Evolutionary conservation across 768 basidiomycete genomes (phyloP), one percentile per base, ranked within the genome.

Genomic region (Holtermanniella nyarrowii): DNA sequence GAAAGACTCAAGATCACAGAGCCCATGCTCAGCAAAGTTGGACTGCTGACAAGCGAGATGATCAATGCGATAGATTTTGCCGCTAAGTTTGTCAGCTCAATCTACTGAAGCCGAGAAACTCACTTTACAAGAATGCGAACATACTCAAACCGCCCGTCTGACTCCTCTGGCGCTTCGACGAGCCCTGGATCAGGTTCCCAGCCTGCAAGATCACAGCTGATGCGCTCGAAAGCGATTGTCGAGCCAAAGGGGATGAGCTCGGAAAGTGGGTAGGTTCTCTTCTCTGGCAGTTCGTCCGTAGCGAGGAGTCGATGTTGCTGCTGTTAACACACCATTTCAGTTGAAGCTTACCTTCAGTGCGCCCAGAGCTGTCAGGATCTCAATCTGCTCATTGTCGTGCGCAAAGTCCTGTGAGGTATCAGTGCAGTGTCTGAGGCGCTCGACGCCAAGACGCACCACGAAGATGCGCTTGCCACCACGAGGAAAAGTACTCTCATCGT

Each of bases 381-480:
- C 82, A 39, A 85, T 74, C 80, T 91, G 85, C 63, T 84, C 76
- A 66, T 88, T 86, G 65, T 89, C 87, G 65, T 90, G 87, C 5
- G 84, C 80, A 68, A 90, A 88, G 71, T 90, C 87, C 66, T 68
- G 43, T 78, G 81, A 60, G 85, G 62, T 4, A 18, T 25, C 74
- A 74, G 53, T 79, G 78, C 31, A 37, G 7, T 7, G 31, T 37
- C 31, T 37, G 31, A 37, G 16, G 16, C 31, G 31, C 16, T 7
- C 16, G 23, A 4, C 3, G 25, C 2, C 18, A 4, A 5, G 12
- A 61, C 66, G 44, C 18, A 68, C 66, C n/a, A 66, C 58, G 48
- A 66, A 66, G 14, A 69, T 18, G 25, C 59, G 40, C 42, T 60
- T 59, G 5, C 62, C 64, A 2, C 66, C 68, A 48, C 55, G 76